Conservation (phyloP, 495 filamentous ascomycete species). For the Penicillium waksmanii region DNA sequence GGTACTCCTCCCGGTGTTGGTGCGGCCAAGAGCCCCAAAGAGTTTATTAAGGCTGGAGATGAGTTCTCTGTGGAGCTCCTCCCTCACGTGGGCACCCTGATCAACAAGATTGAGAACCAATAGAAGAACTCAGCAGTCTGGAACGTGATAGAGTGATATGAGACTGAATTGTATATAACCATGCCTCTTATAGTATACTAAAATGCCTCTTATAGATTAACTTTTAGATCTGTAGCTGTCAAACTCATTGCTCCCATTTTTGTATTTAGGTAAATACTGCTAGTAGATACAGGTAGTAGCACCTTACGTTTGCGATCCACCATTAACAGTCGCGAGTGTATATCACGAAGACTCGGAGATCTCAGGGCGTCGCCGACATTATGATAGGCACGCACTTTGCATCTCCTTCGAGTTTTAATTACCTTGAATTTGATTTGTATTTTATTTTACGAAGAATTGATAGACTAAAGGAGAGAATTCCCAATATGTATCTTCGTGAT, state of each 20-base stretch:
- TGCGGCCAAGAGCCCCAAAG: constrained; percentile 57
- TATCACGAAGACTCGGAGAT: no score
- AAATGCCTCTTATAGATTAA: no score
- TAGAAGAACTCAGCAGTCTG: background rate
- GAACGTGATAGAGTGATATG: background rate
- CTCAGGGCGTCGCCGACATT: no score
- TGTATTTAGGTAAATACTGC: no score
- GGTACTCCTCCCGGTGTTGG: constrained; percentile 66
- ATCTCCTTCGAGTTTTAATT: no score
- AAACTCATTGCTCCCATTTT: no score
- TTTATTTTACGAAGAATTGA: background rate
- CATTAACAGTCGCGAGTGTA: no score
- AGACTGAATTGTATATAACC: background rate
- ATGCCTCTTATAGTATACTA: background rate
- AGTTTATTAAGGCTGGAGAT: constrained; percentile 61
- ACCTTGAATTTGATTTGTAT: background rate
- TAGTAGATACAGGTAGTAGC: no score
- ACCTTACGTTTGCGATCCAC: no score
- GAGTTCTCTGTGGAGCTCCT: constrained; percentile 61
- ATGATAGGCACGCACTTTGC: no score
- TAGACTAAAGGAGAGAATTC: background rate
- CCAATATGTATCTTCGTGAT: no score
- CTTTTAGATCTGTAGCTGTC: no score
- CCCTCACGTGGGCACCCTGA: constrained; percentile 45
- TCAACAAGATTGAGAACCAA: constrained; percentile 45